Evolutionary conservation across 805 yeast species (phyloP), one percentile per base, ranked within the genome.

Genomic region (Candida coquimbonensis): DNA sequence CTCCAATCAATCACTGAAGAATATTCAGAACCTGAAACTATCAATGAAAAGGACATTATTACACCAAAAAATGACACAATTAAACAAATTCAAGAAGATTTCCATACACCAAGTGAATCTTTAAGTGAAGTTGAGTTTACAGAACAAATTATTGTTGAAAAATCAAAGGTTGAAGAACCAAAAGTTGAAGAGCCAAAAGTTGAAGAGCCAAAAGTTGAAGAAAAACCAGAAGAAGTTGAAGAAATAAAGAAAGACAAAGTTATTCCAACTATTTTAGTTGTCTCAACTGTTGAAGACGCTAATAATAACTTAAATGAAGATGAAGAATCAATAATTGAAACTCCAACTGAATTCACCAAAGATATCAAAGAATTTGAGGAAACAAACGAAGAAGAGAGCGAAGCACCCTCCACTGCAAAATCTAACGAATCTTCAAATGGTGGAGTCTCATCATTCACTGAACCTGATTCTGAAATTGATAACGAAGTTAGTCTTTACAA

Each of bases 331-430:
- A 9, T 29, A 5, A 11, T 29, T 12, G 31, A 29, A 29, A 29
- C 13, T 11, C 31, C 31, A 9, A 29, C 6, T 29, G 13, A 9
- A 11, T 4, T 11, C 4, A 29, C 13, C 31, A 29, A 29, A 29
- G 31, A 29, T 8, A 27, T 27, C 13, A 9, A 14, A 8, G 39
- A 37, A 37, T 5, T 16, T 17, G 39, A 41, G 11, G 49, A 39
- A 7, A 40, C 36, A 8, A 8, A 9, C 8, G 32, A 21, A 36
- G 33, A 13, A 16, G 33, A 26, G n/a, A 21, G 8, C 27, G 59
- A 56, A 17, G 39, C 47, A 12, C 63, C 61, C 38, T 56, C 61
- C 1, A 59, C 62, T 9, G 55, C 61, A 0, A 57, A 53, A 44
- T 56, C 63, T 2, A 31, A 46, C 4, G 57, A 55, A 14, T 48